Percentiles rank a stretch among this genome's conserved stretches.
These are phyloP conservation scores for Apostasia shenzhenica DNA, from an alignment of 106 monocot species.

Conservation along the genomic window DNA sequence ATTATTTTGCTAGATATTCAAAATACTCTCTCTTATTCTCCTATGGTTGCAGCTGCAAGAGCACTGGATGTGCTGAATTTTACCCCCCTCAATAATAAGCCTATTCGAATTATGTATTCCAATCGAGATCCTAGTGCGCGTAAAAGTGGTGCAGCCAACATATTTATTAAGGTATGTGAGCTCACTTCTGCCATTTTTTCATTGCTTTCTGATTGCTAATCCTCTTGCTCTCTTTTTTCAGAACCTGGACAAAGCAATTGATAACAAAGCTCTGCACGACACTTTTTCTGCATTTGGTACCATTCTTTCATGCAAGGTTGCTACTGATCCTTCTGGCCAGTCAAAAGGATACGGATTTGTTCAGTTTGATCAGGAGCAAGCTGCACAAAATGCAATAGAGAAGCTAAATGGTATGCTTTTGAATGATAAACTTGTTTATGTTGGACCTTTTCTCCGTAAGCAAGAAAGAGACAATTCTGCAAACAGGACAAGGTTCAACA, in stretches of 20 bases:
- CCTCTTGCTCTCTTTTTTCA: conserved; percentile 4
- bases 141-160: conserved; percentile 46
- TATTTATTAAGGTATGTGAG: conserved; percentile 37
- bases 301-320: conserved; percentile 63
- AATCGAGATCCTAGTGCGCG: conserved; percentile 33
- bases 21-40: not conserved
- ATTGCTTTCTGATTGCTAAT: not conserved
- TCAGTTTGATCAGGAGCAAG: conserved; percentile 52
- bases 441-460: conserved; percentile 58
- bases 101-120: conserved; percentile 50
- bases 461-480: conserved; percentile 50
- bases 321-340: conserved; percentile 47
- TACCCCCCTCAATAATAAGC: conserved; percentile 42
- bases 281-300: conserved; percentile 61
- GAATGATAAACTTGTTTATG: conserved; percentile 59
- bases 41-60: conserved; percentile 19
- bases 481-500: conserved; percentile 25
- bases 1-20: no score
- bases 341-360: conserved; percentile 72
- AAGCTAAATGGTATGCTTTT: conserved; percentile 62
- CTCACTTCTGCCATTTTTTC: not conserved
- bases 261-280: conserved; percentile 33
- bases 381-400: conserved; percentile 44
- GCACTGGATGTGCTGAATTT: conserved; percentile 47
- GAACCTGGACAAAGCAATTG: conserved; percentile 44